These are phyloP conservation scores for Aspergillus sp. DNA, from an alignment of 2,329 filamentous ascomycete genomes.

Conservation along the genomic window DNA sequence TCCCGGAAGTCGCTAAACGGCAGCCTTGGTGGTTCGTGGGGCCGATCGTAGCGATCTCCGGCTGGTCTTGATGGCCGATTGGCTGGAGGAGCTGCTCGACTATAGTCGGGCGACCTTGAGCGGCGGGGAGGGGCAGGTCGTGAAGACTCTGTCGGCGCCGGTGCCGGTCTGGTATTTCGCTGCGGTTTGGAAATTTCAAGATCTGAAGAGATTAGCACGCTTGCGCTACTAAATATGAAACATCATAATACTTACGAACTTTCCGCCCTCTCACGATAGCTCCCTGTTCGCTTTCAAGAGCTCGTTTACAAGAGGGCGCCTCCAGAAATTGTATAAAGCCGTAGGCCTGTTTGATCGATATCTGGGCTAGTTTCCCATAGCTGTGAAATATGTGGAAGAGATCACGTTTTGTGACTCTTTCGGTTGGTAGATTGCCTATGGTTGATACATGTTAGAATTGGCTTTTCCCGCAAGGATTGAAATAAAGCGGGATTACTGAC, in stretches of 20 bases:
- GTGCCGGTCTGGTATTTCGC: slow-evolving; percentile 66
- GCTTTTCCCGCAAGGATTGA: background rate
- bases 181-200: slow-evolving; percentile 74
- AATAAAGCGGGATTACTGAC: slow-evolving; percentile 30
- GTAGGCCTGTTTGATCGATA: slow-evolving; percentile 94
- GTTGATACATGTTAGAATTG: background rate
- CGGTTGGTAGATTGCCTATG: slow-evolving; percentile 83
- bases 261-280: slow-evolving; percentile 81
- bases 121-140: slow-evolving; percentile 48
- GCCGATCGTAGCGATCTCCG: slow-evolving; percentile 47
- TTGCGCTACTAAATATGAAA: slow-evolving; percentile 16
- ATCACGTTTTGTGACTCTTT: slow-evolving; percentile 90
- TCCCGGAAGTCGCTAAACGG: slow-evolving; percentile 52
- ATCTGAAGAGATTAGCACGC: slow-evolving; percentile 14
- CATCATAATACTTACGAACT: slow-evolving; percentile 68
- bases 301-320: slow-evolving; percentile 68
- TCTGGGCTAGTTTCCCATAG: slow-evolving; percentile 85
- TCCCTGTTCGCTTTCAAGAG: slow-evolving; percentile 77
- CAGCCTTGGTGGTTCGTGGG: slow-evolving; percentile 34
- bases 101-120: slow-evolving; percentile 65
- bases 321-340: slow-evolving; percentile 95
- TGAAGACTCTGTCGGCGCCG: slow-evolving; percentile 38
- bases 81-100: slow-evolving; percentile 38
- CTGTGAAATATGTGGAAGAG: slow-evolving; percentile 87
- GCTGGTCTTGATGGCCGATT: slow-evolving; percentile 31